Base-by-base conservation (phyloP, 768 basidiomycete genomes). In the Xerocomellus dryophilus region DNA sequence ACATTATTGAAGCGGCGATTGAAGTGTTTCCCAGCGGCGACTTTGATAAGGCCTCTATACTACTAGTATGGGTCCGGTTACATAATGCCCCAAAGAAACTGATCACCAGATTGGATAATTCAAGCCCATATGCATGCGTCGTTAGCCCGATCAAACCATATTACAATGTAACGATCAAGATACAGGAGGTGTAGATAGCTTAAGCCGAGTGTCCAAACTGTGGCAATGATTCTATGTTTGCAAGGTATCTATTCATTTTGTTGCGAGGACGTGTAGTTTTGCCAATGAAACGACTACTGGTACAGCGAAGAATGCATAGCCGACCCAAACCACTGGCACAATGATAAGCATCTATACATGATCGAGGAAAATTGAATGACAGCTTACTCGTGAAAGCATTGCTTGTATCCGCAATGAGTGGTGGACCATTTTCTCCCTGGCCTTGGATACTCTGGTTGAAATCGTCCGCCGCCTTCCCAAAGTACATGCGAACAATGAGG, bases 401-500 rank as follows among this genome's bases (percentile, higher is more conserved):
- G 56, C 85, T 79, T n/a, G 74, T 74, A 11, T 73, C 66, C 27
- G 90, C 89, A 41, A 82, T 71, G 41, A 91, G 73, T 32, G 81
- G 71, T 2, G 86, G 85, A 5, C 79, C 84, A 51, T 77, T 71
- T 4, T 65, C 54, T 20, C 83, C 85, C 55, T 78, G 78, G 9
- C 77, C 66, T 23, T 73, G 57, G 47, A 91, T 83, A 47, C 75
- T 81, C 41, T 72, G 64, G 66, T 92, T 92, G 71, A 92, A 91
- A 63, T 90, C 88, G 48, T 84, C 79, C 0, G 85, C 82, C 2
- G 88, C 83, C 68, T 90, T 89, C 18, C 84, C 87, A 57, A 89
- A 89, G 81, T 85, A 89, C 81, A 92, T 87, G 56, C 86, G 82
- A 49, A 87, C 71, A 54, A 91, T 77, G 18, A 89, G 74, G 72